These are phyloP conservation scores for Tribonema minus DNA, from an alignment of 108 stramenopile genomes.

Conservation along the genomic window DNA sequence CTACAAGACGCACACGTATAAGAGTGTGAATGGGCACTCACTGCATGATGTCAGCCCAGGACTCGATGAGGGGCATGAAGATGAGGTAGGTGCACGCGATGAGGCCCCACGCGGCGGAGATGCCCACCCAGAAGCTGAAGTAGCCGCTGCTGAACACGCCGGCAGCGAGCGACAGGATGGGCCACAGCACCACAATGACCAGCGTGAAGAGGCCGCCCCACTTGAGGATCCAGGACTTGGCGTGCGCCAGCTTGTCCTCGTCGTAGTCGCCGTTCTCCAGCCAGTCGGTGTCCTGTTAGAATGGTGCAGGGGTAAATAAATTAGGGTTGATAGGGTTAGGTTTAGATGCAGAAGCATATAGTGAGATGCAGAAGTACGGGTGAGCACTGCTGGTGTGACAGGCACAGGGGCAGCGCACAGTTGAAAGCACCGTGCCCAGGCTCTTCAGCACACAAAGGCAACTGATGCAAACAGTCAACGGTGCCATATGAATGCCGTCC, in stretches of 20 bases:
- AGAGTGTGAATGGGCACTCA: no score
- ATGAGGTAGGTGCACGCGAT: conserved; percentile 69
- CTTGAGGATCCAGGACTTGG: conserved; percentile 72
- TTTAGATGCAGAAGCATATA: no score
- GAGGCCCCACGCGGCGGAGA: conserved; percentile 80
- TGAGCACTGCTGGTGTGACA: no score
- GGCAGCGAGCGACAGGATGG: conserved; percentile 75
- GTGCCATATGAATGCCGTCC: no score
- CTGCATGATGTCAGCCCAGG: conserved; percentile 61
- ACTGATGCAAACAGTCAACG: no score
- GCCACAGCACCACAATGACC: conserved; percentile 79
- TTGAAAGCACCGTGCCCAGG: no score
- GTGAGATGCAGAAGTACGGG: no score
- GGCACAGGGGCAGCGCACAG: no score
- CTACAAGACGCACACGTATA: no score
- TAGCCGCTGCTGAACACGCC: conserved; percentile 71
- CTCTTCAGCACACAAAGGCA: no score
- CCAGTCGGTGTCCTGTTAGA: conserved; percentile 55
- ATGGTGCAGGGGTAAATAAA: no score
- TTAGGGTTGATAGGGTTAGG: no score
- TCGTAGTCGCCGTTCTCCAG: conserved; percentile 69
- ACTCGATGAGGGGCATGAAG: conserved; percentile 72
- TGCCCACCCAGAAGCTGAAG: conserved; percentile 84
- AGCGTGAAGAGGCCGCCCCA: conserved; percentile 73
- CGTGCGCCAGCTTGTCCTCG: conserved; percentile 60